A percentile compares a stretch with the other conserved stretches of the same genome.
These are phyloP conservation scores for Penicillium atrosanguineum DNA, from an alignment of 495 filamentous ascomycete genomes.

Conservation along the genomic window DNA sequence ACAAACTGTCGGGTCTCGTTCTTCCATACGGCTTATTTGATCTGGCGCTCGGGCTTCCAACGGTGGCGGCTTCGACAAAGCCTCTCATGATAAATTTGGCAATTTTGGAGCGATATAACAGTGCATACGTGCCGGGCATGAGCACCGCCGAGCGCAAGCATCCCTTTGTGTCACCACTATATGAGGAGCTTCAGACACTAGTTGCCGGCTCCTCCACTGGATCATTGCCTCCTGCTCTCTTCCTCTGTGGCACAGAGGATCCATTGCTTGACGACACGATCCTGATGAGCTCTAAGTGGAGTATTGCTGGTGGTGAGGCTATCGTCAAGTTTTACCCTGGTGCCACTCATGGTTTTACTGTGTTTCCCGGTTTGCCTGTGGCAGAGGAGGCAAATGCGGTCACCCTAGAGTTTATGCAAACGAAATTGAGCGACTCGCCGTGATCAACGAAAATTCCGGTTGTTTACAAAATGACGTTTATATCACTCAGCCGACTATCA, in stretches of 20 bases:
- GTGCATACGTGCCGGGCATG: conserved; percentile 43
- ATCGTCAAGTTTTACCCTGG: conserved; percentile 52
- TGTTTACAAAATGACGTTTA: no score
- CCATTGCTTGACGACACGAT: conserved; percentile 54
- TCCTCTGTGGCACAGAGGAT: conserved; percentile 53
- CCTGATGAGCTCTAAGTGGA: conserved; percentile 52
- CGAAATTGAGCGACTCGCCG: neutral
- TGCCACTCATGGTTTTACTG: conserved; percentile 48
- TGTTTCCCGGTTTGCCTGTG: conserved; percentile 28
- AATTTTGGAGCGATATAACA: conserved; percentile 38
- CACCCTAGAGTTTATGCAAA: conserved; percentile 14
- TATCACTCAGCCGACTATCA: no score
- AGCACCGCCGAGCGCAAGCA: conserved; percentile 32
- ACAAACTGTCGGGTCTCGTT: conserved; percentile 10
- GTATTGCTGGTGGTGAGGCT: conserved; percentile 46
- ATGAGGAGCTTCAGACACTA: conserved; percentile 30
- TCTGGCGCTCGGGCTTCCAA: conserved; percentile 22
- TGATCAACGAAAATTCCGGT: conserved; percentile 5
- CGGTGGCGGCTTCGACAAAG: conserved; percentile 38
- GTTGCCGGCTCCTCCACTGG: conserved; percentile 18
- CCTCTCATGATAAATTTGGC: conserved; percentile 4
- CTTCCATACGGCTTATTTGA: conserved; percentile 20
- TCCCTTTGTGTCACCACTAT: conserved; percentile 39
- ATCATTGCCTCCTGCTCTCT: conserved; percentile 50
- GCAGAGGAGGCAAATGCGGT: conserved; percentile 18